phyloP scores from a whole-genome alignment of 768 basidiomycete species.

The Pilatotrama ljubarskyi region DNA sequence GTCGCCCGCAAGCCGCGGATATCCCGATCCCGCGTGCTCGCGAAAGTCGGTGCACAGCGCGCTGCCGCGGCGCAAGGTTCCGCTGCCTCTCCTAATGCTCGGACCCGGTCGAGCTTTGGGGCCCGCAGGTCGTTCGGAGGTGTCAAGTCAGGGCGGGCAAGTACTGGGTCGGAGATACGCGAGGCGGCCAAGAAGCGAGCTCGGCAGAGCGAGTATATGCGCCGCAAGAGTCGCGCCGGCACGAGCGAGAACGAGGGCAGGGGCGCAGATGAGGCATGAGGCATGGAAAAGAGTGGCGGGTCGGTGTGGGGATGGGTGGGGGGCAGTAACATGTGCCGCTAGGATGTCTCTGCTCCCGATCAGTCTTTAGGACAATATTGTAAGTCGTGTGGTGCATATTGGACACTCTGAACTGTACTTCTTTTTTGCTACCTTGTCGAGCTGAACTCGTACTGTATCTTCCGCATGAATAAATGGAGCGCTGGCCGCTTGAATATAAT shows the following conservation, averaged over 20 bases:
- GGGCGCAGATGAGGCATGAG: neutral
- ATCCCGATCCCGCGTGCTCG: slow-evolving; percentile 80
- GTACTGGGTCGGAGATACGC: slow-evolving; percentile 39
- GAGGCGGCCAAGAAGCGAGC: slow-evolving; percentile 72
- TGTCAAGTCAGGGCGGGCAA: slow-evolving; percentile 28
- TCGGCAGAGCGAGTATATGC: slow-evolving; percentile 74
- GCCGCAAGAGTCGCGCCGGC: slow-evolving; percentile 44
- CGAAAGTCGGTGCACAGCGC: slow-evolving; percentile 72
- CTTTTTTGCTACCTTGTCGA: neutral
- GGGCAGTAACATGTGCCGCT: neutral
- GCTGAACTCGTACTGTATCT: neutral
- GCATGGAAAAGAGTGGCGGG: too few species aligned
- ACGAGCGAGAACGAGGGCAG: slow-evolving; percentile 8
- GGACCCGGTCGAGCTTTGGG: slow-evolving; percentile 51
- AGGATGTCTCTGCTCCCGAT: neutral
- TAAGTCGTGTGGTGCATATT: neutral
- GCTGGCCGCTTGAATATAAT: slow-evolving; percentile 1
- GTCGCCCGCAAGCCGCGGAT: slow-evolving; percentile 69
- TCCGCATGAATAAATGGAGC: neutral
- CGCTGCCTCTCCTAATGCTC: slow-evolving; percentile 27
- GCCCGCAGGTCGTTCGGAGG: slow-evolving; percentile 36
- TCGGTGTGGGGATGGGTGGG: too few species aligned
- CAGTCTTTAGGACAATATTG: slow-evolving; percentile 19
- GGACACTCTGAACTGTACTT: slow-evolving; percentile 1
- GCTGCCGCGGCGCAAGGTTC: slow-evolving; percentile 41